These are phyloP conservation scores for Neoascochyta sp. DNA, from an alignment of 2,329 filamentous ascomycete genomes.

Conservation along the genomic window DNA sequence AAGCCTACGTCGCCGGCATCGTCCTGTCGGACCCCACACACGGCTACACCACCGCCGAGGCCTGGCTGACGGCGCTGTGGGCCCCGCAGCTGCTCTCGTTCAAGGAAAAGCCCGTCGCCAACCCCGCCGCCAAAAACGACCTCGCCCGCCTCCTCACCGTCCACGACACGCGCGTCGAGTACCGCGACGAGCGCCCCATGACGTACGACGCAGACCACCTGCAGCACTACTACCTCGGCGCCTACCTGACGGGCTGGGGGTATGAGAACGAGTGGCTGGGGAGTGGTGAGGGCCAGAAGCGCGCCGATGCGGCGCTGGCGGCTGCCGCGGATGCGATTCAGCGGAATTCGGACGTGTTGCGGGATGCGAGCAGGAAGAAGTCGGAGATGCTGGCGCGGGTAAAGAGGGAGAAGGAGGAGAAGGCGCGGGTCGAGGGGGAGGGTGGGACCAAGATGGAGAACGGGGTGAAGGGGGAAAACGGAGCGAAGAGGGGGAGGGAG, in stretches of 20 bases:
- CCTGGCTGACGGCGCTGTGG: conserved; percentile 77
- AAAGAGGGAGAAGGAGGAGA: conserved; percentile 16
- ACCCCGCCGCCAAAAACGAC: conserved; percentile 39
- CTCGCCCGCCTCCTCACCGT: conserved; percentile 36
- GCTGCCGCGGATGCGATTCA: conserved; percentile 62
- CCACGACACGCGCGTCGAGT: conserved; percentile 37
- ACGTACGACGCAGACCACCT: conserved; percentile 50
- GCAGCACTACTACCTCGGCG: conserved; percentile 59
- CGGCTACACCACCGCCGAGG: conserved; percentile 59
- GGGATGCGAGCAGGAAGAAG: conserved; percentile 19
- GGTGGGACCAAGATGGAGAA: conserved; percentile 5
- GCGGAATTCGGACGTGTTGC: conserved; percentile 30
- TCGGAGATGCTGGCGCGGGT: conserved; percentile 14
- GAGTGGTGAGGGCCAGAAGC: conserved; percentile 60
- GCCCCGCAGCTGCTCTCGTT: conserved; percentile 37
- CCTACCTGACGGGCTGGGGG: conserved; percentile 66
- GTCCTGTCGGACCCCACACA: conserved; percentile 62
- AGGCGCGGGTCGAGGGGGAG: conserved; percentile 8
- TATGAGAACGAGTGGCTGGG: conserved; percentile 61
- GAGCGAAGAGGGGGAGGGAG: neutral
- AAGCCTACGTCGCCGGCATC: conserved; percentile 81
- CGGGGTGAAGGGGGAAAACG: neutral
- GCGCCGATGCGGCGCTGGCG: conserved; percentile 65
- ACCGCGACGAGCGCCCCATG: conserved; percentile 51
- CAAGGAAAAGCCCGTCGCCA: conserved; percentile 33